Percentiles rank a stretch among this genome's conserved stretches.
phyloP scores from a whole-genome alignment of 2,329 filamentous ascomycete species.

The Aspergillus oerlinghausenensis region DNA sequence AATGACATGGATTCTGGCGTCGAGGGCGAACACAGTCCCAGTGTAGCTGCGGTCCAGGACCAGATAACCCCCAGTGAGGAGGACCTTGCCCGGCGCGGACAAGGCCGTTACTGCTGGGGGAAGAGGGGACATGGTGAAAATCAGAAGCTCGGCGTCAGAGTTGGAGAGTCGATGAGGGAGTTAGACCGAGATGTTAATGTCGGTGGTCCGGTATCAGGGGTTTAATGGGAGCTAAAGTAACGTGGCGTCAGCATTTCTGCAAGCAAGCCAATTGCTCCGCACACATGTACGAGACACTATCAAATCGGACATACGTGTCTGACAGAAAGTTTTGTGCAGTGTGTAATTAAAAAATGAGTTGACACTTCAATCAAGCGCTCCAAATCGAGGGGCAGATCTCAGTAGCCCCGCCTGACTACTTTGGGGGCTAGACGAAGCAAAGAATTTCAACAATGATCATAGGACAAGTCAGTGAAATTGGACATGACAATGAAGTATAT shows the following conservation, averaged over 20 bases:
- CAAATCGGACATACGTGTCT: background rate
- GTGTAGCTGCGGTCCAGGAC: slow-evolving; percentile 86
- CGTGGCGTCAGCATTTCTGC: background rate
- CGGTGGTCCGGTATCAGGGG: background rate
- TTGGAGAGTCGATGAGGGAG: background rate
- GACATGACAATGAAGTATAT: background rate
- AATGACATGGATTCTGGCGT: slow-evolving; percentile 59
- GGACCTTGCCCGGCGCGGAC: slow-evolving; percentile 92
- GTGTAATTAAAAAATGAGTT: background rate
- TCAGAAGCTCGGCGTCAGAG: background rate
- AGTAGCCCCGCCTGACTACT: background rate
- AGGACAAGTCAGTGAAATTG: background rate
- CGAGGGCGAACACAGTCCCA: slow-evolving; percentile 62
- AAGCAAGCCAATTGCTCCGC: background rate
- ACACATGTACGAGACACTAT: background rate
- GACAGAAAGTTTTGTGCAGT: background rate
- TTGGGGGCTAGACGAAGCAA: background rate
- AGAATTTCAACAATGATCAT: background rate
- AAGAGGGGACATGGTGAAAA: background rate
- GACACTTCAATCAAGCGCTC: background rate
- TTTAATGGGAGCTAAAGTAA: background rate
- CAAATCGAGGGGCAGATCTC: background rate
- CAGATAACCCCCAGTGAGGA: slow-evolving; percentile 90
- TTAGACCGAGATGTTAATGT: background rate
- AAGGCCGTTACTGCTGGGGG: slow-evolving; percentile 50